These are phyloP conservation scores for Posidonia australis DNA, from an alignment of 106 monocot genomes.

Conservation along the genomic window DNA sequence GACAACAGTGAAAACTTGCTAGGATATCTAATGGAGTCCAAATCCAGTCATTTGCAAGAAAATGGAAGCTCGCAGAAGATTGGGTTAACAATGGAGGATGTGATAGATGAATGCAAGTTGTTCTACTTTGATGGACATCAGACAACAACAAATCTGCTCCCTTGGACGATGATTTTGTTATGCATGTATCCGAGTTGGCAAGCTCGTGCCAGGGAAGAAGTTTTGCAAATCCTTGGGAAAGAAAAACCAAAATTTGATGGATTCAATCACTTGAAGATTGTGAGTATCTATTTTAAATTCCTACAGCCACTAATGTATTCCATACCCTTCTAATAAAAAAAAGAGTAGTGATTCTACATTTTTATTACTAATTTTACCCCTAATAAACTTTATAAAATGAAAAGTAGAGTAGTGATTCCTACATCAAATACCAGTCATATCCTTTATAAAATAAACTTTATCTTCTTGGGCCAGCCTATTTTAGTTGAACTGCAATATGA, in stretches of 20 bases:
- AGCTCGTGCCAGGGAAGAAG: constrained; percentile 23
- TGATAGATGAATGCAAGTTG: constrained; percentile 42
- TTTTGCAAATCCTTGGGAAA: constrained; percentile 11
- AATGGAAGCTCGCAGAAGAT: neutral
- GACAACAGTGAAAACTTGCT: constrained; percentile 14
- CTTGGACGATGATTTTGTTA: constrained; percentile 29
- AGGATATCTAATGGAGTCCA: constrained; percentile 25
- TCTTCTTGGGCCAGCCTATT: too few relatives aligned
- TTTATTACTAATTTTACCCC: too few relatives aligned
- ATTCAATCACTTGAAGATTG: constrained; percentile 16
- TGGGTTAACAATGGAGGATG: constrained; percentile 14
- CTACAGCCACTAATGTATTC: too few relatives aligned
- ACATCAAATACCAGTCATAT: too few relatives aligned
- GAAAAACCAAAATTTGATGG: constrained; percentile 20
- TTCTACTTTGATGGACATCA: constrained; percentile 43
- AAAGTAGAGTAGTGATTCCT: too few relatives aligned
- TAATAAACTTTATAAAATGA: too few relatives aligned
- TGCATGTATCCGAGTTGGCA: constrained; percentile 36
- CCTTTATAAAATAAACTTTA: too few relatives aligned
- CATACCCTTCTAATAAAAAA: too few relatives aligned
- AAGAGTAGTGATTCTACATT: too few relatives aligned
- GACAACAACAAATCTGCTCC: constrained; percentile 25
- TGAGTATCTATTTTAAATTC: constrained; percentile 1
- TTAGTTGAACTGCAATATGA: too few relatives aligned
- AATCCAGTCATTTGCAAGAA: neutral